phyloP scores from a whole-genome alignment of 139 green algal species.

The Dunaliella primolecta region DNA sequence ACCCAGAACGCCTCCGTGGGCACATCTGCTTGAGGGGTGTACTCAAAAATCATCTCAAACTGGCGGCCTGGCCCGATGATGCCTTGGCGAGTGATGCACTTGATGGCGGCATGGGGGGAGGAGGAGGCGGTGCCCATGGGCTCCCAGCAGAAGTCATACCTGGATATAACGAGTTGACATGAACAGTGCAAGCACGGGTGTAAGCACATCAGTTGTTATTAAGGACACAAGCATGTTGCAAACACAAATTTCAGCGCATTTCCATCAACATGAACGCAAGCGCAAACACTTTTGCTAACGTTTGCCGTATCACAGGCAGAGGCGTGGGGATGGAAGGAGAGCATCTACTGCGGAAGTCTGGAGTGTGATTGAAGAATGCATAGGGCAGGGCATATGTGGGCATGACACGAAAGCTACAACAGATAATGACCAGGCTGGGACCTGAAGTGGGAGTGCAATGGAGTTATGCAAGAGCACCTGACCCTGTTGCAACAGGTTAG shows the following conservation, averaged over 20 bases:
- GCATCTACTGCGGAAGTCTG: too few species aligned
- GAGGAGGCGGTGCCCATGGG: conserved; percentile 8
- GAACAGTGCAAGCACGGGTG: neutral
- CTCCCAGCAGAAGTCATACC: conserved; percentile 72
- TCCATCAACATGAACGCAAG: neutral
- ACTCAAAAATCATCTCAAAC: conserved; percentile 86
- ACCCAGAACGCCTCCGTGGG: conserved; percentile 73
- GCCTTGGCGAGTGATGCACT: conserved; percentile 32
- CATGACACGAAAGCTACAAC: too few species aligned
- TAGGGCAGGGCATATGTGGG: too few species aligned
- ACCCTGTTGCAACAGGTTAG: too few species aligned
- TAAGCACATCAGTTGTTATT: neutral
- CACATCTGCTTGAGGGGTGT: conserved; percentile 46
- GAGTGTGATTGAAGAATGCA: too few species aligned
- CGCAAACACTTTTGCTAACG: too few species aligned
- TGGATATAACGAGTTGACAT: too few species aligned
- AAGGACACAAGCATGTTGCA: neutral
- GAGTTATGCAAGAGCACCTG: too few species aligned
- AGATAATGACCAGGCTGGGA: too few species aligned
- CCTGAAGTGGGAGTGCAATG: too few species aligned
- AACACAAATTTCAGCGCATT: neutral
- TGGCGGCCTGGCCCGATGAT: conserved; percentile 53
- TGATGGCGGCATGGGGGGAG: conserved; percentile 13
- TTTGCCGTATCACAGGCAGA: too few species aligned
- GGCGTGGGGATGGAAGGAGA: too few species aligned